These are phyloP conservation scores for Maudiozyma turicensis DNA, from an alignment of 805 yeast genomes.

Conservation along the genomic window DNA sequence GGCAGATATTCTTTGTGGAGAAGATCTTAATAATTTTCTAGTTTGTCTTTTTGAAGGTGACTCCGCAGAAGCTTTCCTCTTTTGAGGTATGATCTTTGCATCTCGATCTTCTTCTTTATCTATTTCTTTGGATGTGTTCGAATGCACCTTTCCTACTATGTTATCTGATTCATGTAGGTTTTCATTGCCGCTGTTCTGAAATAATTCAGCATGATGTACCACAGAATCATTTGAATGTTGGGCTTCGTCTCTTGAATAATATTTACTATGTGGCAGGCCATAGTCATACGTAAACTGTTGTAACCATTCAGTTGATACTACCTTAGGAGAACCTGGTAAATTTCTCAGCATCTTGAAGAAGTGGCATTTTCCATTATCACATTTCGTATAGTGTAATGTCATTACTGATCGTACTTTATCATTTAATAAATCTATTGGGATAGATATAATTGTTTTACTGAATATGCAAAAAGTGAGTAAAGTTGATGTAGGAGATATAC, in stretches of 20 bases:
- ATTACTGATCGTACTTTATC: conserved; percentile 27
- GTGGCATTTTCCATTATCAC: conserved; percentile 17
- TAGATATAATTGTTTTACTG: conserved; percentile 39
- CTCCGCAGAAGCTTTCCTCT: not conserved
- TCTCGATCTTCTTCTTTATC: not conserved
- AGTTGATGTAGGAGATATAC: conserved; percentile 3
- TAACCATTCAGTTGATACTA: not conserved
- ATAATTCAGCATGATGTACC: conserved; percentile 1
- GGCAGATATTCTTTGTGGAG: conserved; percentile 4
- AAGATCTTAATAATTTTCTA: not conserved
- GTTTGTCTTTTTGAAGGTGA: not conserved
- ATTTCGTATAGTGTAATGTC: conserved; percentile 34
- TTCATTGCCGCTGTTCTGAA: not conserved
- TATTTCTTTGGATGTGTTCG: not conserved
- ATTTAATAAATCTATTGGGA: not conserved
- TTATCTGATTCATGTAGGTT: not conserved
- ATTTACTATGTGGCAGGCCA: not conserved
- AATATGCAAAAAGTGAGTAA: conserved; percentile 50
- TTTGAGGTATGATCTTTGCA: not conserved
- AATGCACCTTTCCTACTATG: not conserved
- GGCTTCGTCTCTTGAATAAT: not conserved
- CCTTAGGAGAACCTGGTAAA: not conserved
- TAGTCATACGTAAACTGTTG: too few species aligned
- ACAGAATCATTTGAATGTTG: not conserved
- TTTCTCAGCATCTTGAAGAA: conserved; percentile 13